Conservation (phyloP, 768 basidiomycete genomes). For the Ramaria sp. region DNA sequence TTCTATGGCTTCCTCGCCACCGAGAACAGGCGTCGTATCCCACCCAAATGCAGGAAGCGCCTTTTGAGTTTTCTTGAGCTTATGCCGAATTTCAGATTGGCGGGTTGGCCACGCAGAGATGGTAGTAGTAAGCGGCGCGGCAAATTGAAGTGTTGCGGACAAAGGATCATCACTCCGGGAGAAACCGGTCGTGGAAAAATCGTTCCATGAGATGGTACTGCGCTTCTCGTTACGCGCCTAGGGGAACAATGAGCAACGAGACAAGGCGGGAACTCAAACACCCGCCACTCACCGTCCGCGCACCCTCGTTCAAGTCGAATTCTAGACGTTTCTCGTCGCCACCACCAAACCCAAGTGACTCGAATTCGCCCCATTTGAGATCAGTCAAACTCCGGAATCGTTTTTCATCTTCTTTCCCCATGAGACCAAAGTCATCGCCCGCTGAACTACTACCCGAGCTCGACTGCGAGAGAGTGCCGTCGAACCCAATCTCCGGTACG, state of each 20-base stretch:
- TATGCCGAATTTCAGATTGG: slow-evolving; percentile 59
- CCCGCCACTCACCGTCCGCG: slow-evolving; percentile 47
- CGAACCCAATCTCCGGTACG: slow-evolving; percentile 34
- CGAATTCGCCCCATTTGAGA: slow-evolving; percentile 88
- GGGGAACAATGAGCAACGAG: not conserved
- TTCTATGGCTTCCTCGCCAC: slow-evolving; percentile 74
- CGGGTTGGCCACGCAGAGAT: slow-evolving; percentile 69
- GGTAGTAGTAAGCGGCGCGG: slow-evolving; percentile 39
- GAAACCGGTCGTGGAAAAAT: slow-evolving; percentile 81
- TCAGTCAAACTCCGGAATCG: slow-evolving; percentile 76
- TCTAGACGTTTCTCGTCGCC: slow-evolving; percentile 59
- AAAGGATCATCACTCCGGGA: slow-evolving; percentile 67
- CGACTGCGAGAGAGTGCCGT: slow-evolving; percentile 25
- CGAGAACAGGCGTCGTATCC: slow-evolving; percentile 73
- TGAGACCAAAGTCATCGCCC: slow-evolving; percentile 18
- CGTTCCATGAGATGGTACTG: slow-evolving; percentile 79
- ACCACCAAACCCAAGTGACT: slow-evolving; percentile 67
- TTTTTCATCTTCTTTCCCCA: slow-evolving; percentile 38
- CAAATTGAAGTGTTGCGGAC: slow-evolving; percentile 74
- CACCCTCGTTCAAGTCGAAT: slow-evolving; percentile 89
- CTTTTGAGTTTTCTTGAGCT: slow-evolving; percentile 79
- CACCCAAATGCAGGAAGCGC: slow-evolving; percentile 79
- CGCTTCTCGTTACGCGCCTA: slow-evolving; percentile 67
- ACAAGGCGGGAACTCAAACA: slow-evolving; percentile 13
- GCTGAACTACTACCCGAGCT: slow-evolving; percentile 21